Percentiles rank a stretch among this genome's conserved stretches.
These are phyloP conservation scores for Periglandula ipomoeae DNA, from an alignment of 2,329 filamentous ascomycete species.

Conservation along the genomic window DNA sequence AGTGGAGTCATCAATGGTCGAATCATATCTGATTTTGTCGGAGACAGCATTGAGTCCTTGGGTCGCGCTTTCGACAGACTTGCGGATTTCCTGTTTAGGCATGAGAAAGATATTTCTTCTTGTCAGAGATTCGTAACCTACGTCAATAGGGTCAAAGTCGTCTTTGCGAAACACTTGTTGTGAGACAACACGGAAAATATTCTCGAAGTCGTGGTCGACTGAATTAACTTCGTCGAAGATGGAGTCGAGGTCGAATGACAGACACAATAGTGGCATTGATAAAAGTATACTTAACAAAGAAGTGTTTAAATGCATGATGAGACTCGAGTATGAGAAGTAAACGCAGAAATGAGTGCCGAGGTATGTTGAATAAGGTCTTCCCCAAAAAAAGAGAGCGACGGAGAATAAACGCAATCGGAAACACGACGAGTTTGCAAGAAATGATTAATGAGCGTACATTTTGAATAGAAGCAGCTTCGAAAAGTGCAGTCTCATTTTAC, in stretches of 20 bases:
- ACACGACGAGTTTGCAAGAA: too few species aligned
- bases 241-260: neutral
- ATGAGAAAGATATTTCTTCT: too few species aligned
- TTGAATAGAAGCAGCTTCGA: too few species aligned
- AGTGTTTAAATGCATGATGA: neutral
- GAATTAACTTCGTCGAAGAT: neutral
- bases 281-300: neutral
- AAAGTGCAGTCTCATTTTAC: too few species aligned
- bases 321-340: neutral
- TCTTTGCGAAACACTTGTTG: neutral
- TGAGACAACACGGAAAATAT: neutral
- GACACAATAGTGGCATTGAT: neutral
- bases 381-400: neutral
- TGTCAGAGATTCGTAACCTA: too few species aligned
- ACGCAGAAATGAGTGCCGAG: neutral
- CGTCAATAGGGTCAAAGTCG: neutral
- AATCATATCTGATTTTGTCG: neutral
- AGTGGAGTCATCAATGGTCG: neutral
- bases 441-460: too few species aligned
- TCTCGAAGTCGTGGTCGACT: neutral
- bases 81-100: neutral
- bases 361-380: neutral
- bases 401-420: too few species aligned
- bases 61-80: neutral
- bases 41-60: neutral